Percentiles rank a stretch among this genome's conserved stretches.
These are phyloP conservation scores for Aspergillus egyptiacus DNA, from an alignment of 495 filamentous ascomycete genomes.

Conservation along the genomic window DNA sequence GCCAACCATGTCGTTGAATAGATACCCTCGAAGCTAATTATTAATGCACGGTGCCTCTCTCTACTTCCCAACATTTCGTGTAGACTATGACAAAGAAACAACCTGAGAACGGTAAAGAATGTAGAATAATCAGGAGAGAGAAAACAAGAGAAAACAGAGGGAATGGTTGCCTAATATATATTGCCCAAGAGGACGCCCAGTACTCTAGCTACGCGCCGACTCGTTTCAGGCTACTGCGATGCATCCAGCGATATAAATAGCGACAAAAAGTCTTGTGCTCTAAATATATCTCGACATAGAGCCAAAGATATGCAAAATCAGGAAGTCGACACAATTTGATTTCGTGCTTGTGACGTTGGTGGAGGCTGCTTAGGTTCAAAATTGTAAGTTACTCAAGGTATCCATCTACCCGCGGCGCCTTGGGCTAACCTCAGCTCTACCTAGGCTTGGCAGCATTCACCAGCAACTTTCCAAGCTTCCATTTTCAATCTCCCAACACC, in stretches of 20 bases:
- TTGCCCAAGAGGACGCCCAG: not conserved
- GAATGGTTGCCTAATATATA: not conserved
- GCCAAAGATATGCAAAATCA: too few relatives aligned
- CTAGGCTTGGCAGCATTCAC: too few relatives aligned
- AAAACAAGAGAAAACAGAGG: not conserved
- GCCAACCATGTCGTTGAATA: constrained; percentile 1
- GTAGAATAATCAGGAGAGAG: not conserved
- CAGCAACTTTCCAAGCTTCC: too few relatives aligned
- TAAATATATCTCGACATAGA: too few relatives aligned
- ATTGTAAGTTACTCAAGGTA: too few relatives aligned
- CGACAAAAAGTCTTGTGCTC: too few relatives aligned
- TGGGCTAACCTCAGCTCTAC: too few relatives aligned
- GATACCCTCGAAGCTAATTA: constrained; percentile 4
- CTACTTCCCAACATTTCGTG: not conserved
- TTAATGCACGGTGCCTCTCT: not conserved
- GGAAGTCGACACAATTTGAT: too few relatives aligned
- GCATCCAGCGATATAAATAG: not conserved
- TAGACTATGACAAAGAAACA: not conserved
- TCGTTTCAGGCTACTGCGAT: constrained; percentile 2
- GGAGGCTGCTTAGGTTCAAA: too few relatives aligned
- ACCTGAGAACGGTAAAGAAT: not conserved
- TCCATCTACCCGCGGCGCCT: too few relatives aligned
- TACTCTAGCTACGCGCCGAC: not conserved
- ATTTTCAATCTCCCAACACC: too few relatives aligned
- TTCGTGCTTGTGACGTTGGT: too few relatives aligned